Base-by-base conservation (phyloP, 106 monocot genomes). In the Triglochin maritima region DNA sequence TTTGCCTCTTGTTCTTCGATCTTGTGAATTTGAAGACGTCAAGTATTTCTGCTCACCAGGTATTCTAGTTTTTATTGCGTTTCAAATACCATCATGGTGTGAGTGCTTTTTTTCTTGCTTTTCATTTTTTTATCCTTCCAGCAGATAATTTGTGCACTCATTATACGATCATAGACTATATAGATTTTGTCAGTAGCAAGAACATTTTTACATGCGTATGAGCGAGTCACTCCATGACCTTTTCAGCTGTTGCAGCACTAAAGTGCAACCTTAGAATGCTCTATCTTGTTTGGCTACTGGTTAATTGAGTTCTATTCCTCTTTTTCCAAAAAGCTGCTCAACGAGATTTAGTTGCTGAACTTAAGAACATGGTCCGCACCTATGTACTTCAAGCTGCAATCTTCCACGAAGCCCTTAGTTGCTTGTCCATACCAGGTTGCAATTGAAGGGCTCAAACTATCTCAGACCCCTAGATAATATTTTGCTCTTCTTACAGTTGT, bases 21-120 rank as follows among this genome's bases (percentile, higher is more conserved):
- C 60, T 61, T 98, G 96, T 74, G 79, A 88, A 71, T 98, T 88
- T 76, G 71, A 92, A 59, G 74, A 82, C 69, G 50, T 79, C 47
- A 81, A 77, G n/a, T 88, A 92, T 71, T 71, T 70, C 60, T 92
- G 96, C 77, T 86, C 92, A 72, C 69, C 86, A 82, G 96, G 91
- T 98, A 73, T 47, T 45, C 48, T 3, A n/a, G 4, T 5, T 3
- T 7, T 59, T 7, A 4, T 59, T 43, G 2, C 43, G 7, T 61
- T 41, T 12, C 10, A 61, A 43, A 43, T 43, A 7, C 44, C 44
- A 2, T 45, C 9, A 3, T 17, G 17, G 44, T 12, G 45, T 13
- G 63, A n/a, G 3, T 13, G 3, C 16, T 9, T 5, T 15, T 64
- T 6, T 65, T 65, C 0, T 17, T 12, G 12, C 17, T 43, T 43